Percentiles rank a stretch among this genome's conserved stretches.
These are phyloP conservation scores for Coemansia pectinata DNA, from an alignment of 192 early-diverging fungal genomes.

Conservation along the genomic window DNA sequence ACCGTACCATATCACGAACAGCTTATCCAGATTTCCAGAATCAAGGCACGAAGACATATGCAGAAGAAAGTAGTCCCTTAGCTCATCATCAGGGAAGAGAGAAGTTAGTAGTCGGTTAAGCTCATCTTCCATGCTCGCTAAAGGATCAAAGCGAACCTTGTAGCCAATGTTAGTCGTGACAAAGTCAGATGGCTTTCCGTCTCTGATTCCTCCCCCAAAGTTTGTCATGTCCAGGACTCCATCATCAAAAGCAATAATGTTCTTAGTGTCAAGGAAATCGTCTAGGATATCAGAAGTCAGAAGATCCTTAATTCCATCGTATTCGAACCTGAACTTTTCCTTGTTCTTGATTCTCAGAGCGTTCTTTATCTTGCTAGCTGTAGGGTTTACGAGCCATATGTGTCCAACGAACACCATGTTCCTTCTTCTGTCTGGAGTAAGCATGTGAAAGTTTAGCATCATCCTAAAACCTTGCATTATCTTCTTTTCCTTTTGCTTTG, in stretches of 20 bases:
- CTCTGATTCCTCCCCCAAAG: neutral
- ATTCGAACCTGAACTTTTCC: neutral
- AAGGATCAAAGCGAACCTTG: neutral
- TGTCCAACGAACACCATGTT: neutral
- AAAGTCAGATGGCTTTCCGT: slow-evolving; percentile 2
- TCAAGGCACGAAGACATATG: slow-evolving; percentile 19
- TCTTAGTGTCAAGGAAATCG: neutral
- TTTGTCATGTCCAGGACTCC: slow-evolving; percentile 10
- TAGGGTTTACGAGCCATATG: neutral
- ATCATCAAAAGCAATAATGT: slow-evolving; percentile 24
- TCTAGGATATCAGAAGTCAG: neutral
- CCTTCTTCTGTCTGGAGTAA: neutral
- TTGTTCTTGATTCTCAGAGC: neutral
- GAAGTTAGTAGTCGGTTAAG: neutral
- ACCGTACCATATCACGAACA: slow-evolving; percentile 19
- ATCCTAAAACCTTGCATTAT: neutral
- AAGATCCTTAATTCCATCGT: neutral
- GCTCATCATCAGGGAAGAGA: slow-evolving; percentile 6
- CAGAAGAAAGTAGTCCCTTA: slow-evolving; percentile 6
- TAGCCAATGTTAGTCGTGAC: neutral
- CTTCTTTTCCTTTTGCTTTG: neutral
- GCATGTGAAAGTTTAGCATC: neutral
- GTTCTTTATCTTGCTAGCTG: neutral
- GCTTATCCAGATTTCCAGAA: slow-evolving; percentile 15
- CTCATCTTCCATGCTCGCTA: neutral